Conservation (phyloP, 1,284 basidiomycete genomes). For the Trichosporon sp. region DNA sequence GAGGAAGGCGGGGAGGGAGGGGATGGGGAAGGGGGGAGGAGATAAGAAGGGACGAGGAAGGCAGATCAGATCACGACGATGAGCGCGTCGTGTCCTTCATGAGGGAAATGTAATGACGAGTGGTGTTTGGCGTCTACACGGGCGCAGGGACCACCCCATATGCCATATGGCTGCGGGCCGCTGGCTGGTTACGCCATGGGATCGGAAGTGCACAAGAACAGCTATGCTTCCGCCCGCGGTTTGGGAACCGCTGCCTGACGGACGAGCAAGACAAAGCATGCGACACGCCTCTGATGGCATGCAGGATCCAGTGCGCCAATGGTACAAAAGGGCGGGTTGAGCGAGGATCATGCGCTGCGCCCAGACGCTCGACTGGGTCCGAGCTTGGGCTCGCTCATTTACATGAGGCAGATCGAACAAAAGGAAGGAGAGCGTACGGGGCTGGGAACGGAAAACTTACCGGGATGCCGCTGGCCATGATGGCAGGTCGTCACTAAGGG, state of each 20-base stretch:
- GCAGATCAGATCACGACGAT: conserved; percentile 1
- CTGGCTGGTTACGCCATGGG: too few species aligned
- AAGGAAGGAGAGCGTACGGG: not conserved
- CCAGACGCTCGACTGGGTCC: not conserved
- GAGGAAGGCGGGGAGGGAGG: too few species aligned
- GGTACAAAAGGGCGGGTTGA: not conserved
- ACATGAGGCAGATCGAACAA: not conserved
- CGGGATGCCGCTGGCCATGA: conserved; percentile 31
- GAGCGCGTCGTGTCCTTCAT: not conserved
- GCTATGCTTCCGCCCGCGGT: not conserved
- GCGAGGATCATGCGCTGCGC: not conserved
- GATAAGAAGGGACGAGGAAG: not conserved
- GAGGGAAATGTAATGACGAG: not conserved
- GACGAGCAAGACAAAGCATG: not conserved
- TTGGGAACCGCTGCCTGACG: too few species aligned
- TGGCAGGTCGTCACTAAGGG: not conserved
- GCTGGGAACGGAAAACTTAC: conserved; percentile 17
- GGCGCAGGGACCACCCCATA: not conserved
- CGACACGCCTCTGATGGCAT: not conserved
- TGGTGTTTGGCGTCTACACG: not conserved
- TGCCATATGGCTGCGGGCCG: too few species aligned
- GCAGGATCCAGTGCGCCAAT: not conserved
- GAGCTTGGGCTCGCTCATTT: not conserved
- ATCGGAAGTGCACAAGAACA: too few species aligned
- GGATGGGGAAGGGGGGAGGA: too few species aligned